A percentile compares a stretch with the other conserved stretches of the same genome.
These are phyloP conservation scores for Nitzschia inconspicua DNA, from an alignment of 108 stramenopile species.

Conservation along the genomic window DNA sequence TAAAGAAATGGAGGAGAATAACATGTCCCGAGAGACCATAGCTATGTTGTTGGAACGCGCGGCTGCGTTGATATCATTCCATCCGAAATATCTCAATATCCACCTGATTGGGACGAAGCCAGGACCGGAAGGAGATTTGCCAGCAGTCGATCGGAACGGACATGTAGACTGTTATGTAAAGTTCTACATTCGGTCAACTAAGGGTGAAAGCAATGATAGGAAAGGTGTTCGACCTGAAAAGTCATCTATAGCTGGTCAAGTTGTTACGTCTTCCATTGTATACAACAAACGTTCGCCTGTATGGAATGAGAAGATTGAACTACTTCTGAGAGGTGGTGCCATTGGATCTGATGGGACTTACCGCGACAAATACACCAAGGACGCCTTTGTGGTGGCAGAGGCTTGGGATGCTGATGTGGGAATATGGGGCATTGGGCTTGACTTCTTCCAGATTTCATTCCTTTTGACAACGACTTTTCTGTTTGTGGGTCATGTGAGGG, in stretches of 20 bases:
- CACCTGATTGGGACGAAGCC: constrained; percentile 2
- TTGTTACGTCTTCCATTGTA: constrained; percentile 1
- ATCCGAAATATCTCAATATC: constrained; percentile 9
- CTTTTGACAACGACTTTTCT: neutral
- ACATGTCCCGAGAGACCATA: neutral
- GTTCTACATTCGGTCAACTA: neutral
- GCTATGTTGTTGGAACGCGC: constrained; percentile 11
- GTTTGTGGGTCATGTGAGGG: neutral
- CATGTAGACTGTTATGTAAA: constrained; percentile 10
- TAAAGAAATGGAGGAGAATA: constrained; percentile 1
- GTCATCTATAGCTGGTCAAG: neutral
- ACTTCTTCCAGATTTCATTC: neutral
- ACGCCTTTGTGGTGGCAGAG: neutral
- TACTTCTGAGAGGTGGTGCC: constrained; percentile 2
- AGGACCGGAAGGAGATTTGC: constrained; percentile 1
- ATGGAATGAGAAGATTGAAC: constrained; percentile 15
- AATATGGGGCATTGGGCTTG: constrained; percentile 4
- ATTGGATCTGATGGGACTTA: constrained; percentile 5
- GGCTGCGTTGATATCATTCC: constrained; percentile 12
- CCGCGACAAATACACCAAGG: neutral
- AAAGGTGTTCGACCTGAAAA: neutral
- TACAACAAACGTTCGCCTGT: constrained; percentile 2
- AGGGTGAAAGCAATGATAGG: neutral
- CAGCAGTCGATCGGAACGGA: constrained; percentile 10
- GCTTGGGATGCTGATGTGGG: constrained; percentile 13